A percentile compares a stretch with the other conserved stretches of the same genome.
These are phyloP conservation scores for Entomortierella chlamydospora DNA, from an alignment of 192 early-diverging fungal species.

Conservation along the genomic window DNA sequence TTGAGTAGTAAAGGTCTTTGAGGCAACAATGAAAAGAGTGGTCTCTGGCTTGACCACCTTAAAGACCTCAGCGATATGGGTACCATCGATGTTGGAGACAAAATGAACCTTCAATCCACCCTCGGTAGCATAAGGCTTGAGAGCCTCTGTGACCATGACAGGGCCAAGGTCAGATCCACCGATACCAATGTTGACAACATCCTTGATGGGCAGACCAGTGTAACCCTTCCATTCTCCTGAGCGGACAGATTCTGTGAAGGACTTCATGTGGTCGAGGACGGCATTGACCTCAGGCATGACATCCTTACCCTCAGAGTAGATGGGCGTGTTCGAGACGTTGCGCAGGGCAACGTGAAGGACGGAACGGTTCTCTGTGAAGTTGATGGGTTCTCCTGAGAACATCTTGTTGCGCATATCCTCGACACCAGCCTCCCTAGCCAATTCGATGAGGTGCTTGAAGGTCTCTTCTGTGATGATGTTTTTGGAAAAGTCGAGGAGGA, in stretches of 20 bases:
- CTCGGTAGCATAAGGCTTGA: slow-evolving; percentile 89
- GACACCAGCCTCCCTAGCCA: slow-evolving; percentile 88
- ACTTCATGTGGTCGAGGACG: slow-evolving; percentile 94
- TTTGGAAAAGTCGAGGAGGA: slow-evolving; percentile 97
- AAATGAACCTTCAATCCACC: slow-evolving; percentile 87
- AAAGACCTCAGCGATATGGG: slow-evolving; percentile 94
- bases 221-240: slow-evolving; percentile 96
- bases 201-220: slow-evolving; percentile 93
- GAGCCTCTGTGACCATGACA: slow-evolving; percentile 99
- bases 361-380: slow-evolving; percentile 96
- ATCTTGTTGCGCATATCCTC: slow-evolving; percentile 91
- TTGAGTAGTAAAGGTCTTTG: slow-evolving; percentile 99
- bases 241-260: slow-evolving; percentile 85
- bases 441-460: slow-evolving; percentile 79
- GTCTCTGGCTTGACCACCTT: slow-evolving; percentile 89
- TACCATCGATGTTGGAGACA: slow-evolving; percentile 98
- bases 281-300: slow-evolving; percentile 96
- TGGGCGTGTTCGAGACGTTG: slow-evolving; percentile 87
- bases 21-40: slow-evolving; percentile 94
- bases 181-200: slow-evolving; percentile 98
- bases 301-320: slow-evolving; percentile 88
- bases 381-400: slow-evolving; percentile 96
- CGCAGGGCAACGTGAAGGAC: slow-evolving; percentile 96
- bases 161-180: slow-evolving; percentile 98
- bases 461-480: slow-evolving; percentile 90